These are phyloP conservation scores for Articulospora tetracladia DNA, from an alignment of 495 filamentous ascomycete genomes.

Conservation along the genomic window DNA sequence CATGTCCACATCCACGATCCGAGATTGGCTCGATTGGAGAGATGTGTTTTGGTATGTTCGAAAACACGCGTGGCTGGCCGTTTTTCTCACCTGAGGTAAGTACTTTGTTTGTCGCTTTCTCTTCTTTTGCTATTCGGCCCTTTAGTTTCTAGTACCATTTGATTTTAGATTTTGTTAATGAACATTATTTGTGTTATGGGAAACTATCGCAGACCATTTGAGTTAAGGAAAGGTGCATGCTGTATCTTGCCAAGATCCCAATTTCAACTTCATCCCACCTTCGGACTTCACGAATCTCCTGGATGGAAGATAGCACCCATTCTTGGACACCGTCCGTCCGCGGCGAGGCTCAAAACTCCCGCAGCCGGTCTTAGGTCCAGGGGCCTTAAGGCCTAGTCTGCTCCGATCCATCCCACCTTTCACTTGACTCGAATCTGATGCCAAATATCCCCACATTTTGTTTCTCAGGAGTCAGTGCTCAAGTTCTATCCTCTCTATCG, in stretches of 20 bases:
- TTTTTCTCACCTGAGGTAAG: too few species aligned
- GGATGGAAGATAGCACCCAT: not conserved
- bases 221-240: not conserved
- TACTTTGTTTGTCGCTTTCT: too few species aligned
- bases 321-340: not conserved
- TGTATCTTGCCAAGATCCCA: not conserved
- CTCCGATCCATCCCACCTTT: not conserved
- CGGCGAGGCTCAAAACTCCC: not conserved
- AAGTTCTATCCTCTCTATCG: not conserved
- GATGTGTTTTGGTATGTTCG: not conserved
- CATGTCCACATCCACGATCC: not conserved
- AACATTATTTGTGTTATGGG: too few species aligned
- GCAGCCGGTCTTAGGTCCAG: not conserved
- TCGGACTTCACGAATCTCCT: not conserved
- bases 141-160: too few species aligned
- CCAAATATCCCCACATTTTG: not conserved
- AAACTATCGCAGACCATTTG: too few species aligned
- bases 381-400: not conserved
- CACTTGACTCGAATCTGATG: not conserved
- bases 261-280: not conserved
- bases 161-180: too few species aligned
- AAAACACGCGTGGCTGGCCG: too few species aligned
- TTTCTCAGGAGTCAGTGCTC: not conserved
- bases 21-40: not conserved
- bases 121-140: too few species aligned